Evolutionary conservation across 345 rosid species (phyloP), one percentile per base, ranked within the genome.

Genomic region (Brassica cretica): DNA sequence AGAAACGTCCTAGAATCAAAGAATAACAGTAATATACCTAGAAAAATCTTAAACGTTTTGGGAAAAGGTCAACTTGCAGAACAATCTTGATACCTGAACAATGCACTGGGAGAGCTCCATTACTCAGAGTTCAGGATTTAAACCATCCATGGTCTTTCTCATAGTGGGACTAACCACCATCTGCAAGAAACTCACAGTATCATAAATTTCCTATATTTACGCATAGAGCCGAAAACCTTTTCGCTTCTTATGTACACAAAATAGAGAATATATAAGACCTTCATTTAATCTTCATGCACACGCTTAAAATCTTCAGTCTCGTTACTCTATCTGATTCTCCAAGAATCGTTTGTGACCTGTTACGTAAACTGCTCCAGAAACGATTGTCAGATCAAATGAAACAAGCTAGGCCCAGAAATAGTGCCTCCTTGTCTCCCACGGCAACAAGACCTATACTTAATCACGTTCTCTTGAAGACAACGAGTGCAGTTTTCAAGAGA

Each of bases 301-400:
- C 14, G 46, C 14, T 3, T 39, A 39, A 39, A 39, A 8, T 35
- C 83, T 91, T 93, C 81, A 87, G 74, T 74, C 86, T 80, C 78
- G 85, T 81, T 14, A 86, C 75, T 83, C 84, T 80, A 29, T 84
- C 85, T 9, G 86, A 55, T 61, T 79, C 82, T 70, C 68, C 75
- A 7, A 19, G 25, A 3, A 55, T 32, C 84, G 79, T 58, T 55
- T 7, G 81, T 62, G 37, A 37, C 44, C 5, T 49, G 78, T 64
- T 65, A 55, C 82, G 83, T 10, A 85, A 81, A 18, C 21, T 67
- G 35, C 84, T 81, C 88, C 86, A 85, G 2, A 80, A 35, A 58
- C 69, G 81, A 63, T 74, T 85, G 44, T 86, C 84, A 24, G 35
- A 19, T 19, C 21, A 19, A 19, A 19, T 19, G 21, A 19, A 19